These are phyloP conservation scores for Starmerella roubikii DNA, from an alignment of 805 yeast genomes.

Conservation along the genomic window DNA sequence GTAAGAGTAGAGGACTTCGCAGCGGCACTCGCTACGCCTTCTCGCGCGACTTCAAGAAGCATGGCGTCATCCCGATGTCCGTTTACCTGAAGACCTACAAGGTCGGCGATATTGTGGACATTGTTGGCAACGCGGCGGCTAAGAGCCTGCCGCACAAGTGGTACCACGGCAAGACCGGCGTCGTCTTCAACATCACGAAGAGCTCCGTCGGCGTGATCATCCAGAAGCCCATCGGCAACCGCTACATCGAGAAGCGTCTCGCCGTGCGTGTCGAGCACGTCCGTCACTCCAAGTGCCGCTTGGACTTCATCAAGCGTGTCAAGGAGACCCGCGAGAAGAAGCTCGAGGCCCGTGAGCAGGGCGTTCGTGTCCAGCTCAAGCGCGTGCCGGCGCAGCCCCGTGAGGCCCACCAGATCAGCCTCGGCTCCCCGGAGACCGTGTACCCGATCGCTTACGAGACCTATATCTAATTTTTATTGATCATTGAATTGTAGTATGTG, in stretches of 20 bases:
- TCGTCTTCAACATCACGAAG: conserved; percentile 97
- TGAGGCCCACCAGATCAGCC: conserved; percentile 71
- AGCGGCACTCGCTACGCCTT: conserved; percentile 99
- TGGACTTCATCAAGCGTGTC: conserved; percentile 97
- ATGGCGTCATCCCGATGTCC: conserved; percentile 88
- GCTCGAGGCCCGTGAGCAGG: conserved; percentile 88
- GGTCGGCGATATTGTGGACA: conserved; percentile 99
- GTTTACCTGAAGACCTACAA: conserved; percentile 95
- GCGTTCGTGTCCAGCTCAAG: conserved; percentile 83
- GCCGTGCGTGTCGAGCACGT: conserved; percentile 98
- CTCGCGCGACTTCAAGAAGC: conserved; percentile 98
- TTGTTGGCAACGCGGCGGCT: conserved; percentile 98
- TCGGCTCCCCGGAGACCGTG: conserved; percentile 90
- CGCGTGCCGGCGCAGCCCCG: conserved; percentile 99
- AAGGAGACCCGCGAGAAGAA: conserved; percentile 89
- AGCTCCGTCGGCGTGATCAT: conserved; percentile 95
- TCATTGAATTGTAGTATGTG: no score
- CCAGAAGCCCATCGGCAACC: conserved; percentile 97
- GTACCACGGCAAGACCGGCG: conserved; percentile 99
- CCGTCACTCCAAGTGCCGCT: conserved; percentile 99
- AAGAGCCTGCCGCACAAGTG: conserved; percentile 99
- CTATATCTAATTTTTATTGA: conserved; percentile 56
- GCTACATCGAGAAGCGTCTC: conserved; percentile 97
- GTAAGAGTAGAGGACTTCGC: conserved; percentile 88
- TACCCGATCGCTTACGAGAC: conserved; percentile 99